Base-by-base conservation (phyloP, 257 asterid species). In the Solanum etuberosum region DNA sequence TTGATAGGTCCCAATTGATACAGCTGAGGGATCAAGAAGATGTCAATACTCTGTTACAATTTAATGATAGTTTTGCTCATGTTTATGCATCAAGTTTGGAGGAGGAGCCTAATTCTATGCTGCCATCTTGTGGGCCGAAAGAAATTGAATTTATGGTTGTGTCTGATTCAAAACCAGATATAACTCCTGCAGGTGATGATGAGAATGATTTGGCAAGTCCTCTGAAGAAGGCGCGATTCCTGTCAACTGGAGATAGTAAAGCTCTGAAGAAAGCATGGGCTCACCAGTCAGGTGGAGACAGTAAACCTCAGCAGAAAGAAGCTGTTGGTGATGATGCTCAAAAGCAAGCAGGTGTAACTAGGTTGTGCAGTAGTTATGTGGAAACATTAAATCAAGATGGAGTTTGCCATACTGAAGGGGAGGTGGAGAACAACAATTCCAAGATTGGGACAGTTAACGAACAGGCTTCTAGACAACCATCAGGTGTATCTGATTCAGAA, bases 81-180 rank as follows among this genome's bases (percentile, higher is more conserved):
- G 73, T 72, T 9, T 67, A 67, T 67, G 73, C 73, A 67, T 67
- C 73, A 27, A 14, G 37, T 29, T 67, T 67, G 73, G 35, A 2
- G 20, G 81, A 86, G 70, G 84, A 61, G 42, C 84, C 59, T 86
- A 71, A 74, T 25, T 43, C 80, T 46, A 59, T 32, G 13, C 85
- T 38, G 51, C 78, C 88, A n/a, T 83, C 70, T 20, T 13, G 13
- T 87, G 46, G 51, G 84, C 83, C 74, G 78, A 90, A 87, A 23
- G 14, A 23, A 9, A 68, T 86, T 78, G 92, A 90, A 85, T 27
- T 5, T 5, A 5, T 25, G 15, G 72, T 25, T 65, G 16, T 88
- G 89, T 89, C 93, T 48, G 95, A 89, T 61, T 73, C 59, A 40
- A 94, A 90, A 54, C 48, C 67, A 48, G 59, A 5, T 48, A 48